Conservation (phyloP, 1,139 yeast genomes). For the Pichia sp. region DNA sequence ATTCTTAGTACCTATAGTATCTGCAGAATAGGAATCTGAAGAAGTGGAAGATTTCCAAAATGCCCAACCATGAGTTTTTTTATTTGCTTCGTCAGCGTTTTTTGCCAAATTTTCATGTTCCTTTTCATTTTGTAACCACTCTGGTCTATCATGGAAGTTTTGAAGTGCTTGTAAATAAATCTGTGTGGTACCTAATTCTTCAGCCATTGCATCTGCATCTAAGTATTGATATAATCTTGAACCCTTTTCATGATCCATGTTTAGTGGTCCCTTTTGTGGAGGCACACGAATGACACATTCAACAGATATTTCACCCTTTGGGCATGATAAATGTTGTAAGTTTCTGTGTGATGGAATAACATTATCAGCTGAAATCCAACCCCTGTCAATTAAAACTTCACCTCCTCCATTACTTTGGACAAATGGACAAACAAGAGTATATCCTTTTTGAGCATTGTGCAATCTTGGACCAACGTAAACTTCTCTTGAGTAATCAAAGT, state of each 20-base stretch:
- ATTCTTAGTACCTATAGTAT: not conserved
- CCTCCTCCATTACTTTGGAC: constrained; percentile 71
- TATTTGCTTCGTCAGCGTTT: constrained; percentile 19
- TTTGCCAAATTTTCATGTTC: constrained; percentile 20
- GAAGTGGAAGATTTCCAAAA: constrained; percentile 12
- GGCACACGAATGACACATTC: constrained; percentile 69
- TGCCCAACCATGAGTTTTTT: constrained; percentile 10
- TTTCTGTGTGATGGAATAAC: constrained; percentile 61
- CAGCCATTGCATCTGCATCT: constrained; percentile 79
- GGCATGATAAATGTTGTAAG: constrained; percentile 61
- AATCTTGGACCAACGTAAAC: constrained; percentile 89
- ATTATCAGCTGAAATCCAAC: constrained; percentile 80
- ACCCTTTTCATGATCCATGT: constrained; percentile 66
- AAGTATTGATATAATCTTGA: constrained; percentile 46
- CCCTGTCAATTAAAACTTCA: constrained; percentile 72
- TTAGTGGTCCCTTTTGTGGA: constrained; percentile 64
- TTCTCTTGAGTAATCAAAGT: constrained; percentile 78
- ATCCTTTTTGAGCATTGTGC: constrained; percentile 71
- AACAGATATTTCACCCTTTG: constrained; percentile 67
- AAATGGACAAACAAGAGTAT: constrained; percentile 75
- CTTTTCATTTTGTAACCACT: constrained; percentile 34
- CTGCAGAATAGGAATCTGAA: not conserved
- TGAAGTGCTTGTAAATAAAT: constrained; percentile 72
- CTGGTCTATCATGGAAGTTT: constrained; percentile 57
- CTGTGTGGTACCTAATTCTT: constrained; percentile 60